A percentile compares a stretch with the other conserved stretches of the same genome.
Conservation (phyloP, 2,329 filamentous ascomycete species). For the Monilinia fructigena region DNA sequence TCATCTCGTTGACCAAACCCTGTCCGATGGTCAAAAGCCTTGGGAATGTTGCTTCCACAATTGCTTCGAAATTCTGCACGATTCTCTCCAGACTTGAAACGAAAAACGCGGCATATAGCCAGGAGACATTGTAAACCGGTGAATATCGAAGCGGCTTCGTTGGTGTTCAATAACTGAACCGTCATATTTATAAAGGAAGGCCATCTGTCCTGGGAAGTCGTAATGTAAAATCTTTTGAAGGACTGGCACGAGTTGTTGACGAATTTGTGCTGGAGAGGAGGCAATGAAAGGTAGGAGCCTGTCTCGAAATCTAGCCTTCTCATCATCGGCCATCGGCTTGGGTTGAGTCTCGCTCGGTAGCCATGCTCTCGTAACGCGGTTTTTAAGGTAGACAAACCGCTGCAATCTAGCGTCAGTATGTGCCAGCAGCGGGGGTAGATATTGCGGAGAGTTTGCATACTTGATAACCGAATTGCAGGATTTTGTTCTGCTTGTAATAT, state of each 20-base stretch:
- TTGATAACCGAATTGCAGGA: conserved; percentile 77
- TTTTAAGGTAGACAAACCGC: conserved; percentile 96
- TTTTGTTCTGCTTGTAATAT: conserved; percentile 86
- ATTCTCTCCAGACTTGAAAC: conserved; percentile 82
- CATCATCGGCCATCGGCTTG: conserved; percentile 78
- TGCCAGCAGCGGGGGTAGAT: conserved; percentile 36
- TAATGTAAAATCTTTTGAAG: conserved; percentile 94
- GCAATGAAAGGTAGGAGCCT: conserved; percentile 88
- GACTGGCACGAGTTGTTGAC: conserved; percentile 89
- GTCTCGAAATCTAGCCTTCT: conserved; percentile 83
- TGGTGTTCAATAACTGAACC: conserved; percentile 80
- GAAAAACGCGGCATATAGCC: conserved; percentile 91
- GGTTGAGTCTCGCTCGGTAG: conserved; percentile 65
- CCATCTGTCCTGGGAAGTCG: conserved; percentile 93
- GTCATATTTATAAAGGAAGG: conserved; percentile 93
- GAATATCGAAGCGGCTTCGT: conserved; percentile 82
- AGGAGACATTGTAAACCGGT: conserved; percentile 91
- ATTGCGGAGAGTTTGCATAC: conserved; percentile 55
- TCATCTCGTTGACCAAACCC: conserved; percentile 84
- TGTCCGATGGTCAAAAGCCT: conserved; percentile 83
- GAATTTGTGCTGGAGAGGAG: conserved; percentile 73
- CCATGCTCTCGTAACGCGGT: conserved; percentile 93
- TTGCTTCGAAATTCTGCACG: conserved; percentile 91
- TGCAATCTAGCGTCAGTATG: conserved; percentile 46
- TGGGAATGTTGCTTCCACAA: conserved; percentile 88